These are phyloP conservation scores for Cryptosporidium sp. DNA, from an alignment of 169 alveolate species.

Conservation along the genomic window DNA sequence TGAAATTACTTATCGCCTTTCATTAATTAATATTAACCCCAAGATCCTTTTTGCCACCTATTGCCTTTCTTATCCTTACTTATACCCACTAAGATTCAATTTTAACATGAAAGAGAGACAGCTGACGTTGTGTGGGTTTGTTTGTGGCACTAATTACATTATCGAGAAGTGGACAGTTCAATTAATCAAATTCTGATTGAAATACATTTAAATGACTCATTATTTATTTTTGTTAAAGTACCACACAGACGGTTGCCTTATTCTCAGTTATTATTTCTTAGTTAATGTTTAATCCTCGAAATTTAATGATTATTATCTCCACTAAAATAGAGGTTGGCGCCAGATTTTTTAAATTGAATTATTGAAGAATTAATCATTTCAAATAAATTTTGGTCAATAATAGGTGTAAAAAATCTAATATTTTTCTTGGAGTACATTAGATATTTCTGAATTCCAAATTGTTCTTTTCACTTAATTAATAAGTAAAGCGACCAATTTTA, in stretches of 20 bases:
- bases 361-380: background rate
- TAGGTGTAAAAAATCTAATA: background rate
- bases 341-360: background rate
- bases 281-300: background rate
- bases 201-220: background rate
- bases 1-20: constrained; percentile 25
- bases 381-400: background rate
- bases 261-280: background rate
- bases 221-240: background rate
- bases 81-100: constrained; percentile 64
- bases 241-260: background rate
- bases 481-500: background rate
- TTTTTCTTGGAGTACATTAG: background rate
- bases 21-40: constrained; percentile 1
- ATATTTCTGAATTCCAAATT: background rate
- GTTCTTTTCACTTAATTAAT: background rate
- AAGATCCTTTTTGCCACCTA: constrained; percentile 31
- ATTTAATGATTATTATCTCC: background rate
- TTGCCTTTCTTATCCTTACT: constrained; percentile 13
- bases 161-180: constrained; percentile 75
- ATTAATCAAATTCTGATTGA: background rate
- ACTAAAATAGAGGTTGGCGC: background rate
- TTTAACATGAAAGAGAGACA: constrained; percentile 72
- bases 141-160: constrained; percentile 71
- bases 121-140: constrained; percentile 77